A percentile compares a stretch with the other conserved stretches of the same genome.
These are phyloP conservation scores for Lumnitzera littorea DNA, from an alignment of 345 rosid species.

Conservation along the genomic window DNA sequence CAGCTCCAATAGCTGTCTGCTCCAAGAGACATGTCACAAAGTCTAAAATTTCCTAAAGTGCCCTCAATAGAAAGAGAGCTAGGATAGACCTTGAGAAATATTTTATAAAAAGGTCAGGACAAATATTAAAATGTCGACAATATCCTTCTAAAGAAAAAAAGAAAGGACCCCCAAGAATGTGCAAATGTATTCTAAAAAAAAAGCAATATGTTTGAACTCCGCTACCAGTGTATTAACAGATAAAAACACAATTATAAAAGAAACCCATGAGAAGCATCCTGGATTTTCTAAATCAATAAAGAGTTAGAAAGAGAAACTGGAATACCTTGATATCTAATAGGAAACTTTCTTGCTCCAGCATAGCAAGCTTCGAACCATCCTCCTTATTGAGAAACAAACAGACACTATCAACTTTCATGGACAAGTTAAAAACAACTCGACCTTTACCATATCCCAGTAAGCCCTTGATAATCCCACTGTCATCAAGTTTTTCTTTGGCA, in stretches of 20 bases:
- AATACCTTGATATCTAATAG: constrained; percentile 80
- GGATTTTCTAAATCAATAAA: not conserved
- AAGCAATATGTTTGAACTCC: no score
- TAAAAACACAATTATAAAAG: not conserved
- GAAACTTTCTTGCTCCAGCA: constrained; percentile 93
- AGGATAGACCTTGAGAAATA: constrained; percentile 67
- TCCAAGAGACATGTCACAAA: constrained; percentile 84
- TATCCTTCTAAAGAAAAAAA: no score
- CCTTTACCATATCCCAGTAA: constrained; percentile 90
- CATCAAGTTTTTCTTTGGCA: constrained; percentile 63
- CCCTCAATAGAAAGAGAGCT: constrained; percentile 88
- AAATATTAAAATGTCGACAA: constrained; percentile 6
- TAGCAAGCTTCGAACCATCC: constrained; percentile 94
- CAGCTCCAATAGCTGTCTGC: constrained; percentile 73
- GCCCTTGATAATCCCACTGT: constrained; percentile 66
- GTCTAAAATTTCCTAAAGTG: constrained; percentile 90
- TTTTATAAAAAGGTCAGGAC: constrained; percentile 6
- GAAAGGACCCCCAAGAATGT: not conserved
- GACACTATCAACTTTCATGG: constrained; percentile 87
- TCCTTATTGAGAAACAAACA: constrained; percentile 89
- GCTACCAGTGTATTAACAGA: no score
- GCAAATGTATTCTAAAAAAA: no score
- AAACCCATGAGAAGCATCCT: not conserved
- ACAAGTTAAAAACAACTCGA: constrained; percentile 80
- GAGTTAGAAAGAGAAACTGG: not conserved